Percentiles rank a stretch among this genome's conserved stretches.
Evolutionary conservation across 1,139 yeast species (phyloP).

Genomic region (Hanseniaspora uvarum): DNA sequence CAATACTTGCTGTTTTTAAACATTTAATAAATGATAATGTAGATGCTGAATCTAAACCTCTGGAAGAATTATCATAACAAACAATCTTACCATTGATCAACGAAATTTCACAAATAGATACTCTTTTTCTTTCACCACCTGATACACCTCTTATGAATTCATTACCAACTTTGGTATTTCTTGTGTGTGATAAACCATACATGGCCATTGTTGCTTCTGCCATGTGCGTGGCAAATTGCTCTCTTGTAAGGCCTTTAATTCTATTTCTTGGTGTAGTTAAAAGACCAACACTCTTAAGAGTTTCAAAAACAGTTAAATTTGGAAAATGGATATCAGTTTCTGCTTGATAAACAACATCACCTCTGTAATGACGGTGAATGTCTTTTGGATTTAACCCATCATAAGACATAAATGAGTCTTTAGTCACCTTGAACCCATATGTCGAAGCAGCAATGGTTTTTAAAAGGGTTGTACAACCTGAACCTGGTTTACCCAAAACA

Average conservation of each 20-base stretch:
- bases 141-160: constrained; percentile 68
- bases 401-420: constrained; percentile 34
- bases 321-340: constrained; percentile 67
- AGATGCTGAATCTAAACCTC: constrained; percentile 67
- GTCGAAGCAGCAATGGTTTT: constrained; percentile 63
- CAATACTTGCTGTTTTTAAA: constrained; percentile 50
- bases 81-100: constrained; percentile 51
- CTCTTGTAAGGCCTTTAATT: constrained; percentile 48
- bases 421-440: constrained; percentile 55
- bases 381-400: constrained; percentile 44
- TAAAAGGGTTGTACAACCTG: constrained; percentile 72
- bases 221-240: constrained; percentile 49
- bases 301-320: constrained; percentile 60
- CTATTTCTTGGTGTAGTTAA: constrained; percentile 60
- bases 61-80: constrained; percentile 68
- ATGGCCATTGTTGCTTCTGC: constrained; percentile 64
- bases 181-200: constrained; percentile 58
- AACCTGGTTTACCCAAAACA: constrained; percentile 73
- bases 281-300: constrained; percentile 53
- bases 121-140: constrained; percentile 77
- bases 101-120: constrained; percentile 62
- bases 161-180: constrained; percentile 57
- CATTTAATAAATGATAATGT: constrained; percentile 67
- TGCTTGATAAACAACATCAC: constrained; percentile 64
- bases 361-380: constrained; percentile 45